These are phyloP conservation scores for Phytophthora boehmeriae DNA, from an alignment of 352 stramenopile genomes.

Conservation along the genomic window DNA sequence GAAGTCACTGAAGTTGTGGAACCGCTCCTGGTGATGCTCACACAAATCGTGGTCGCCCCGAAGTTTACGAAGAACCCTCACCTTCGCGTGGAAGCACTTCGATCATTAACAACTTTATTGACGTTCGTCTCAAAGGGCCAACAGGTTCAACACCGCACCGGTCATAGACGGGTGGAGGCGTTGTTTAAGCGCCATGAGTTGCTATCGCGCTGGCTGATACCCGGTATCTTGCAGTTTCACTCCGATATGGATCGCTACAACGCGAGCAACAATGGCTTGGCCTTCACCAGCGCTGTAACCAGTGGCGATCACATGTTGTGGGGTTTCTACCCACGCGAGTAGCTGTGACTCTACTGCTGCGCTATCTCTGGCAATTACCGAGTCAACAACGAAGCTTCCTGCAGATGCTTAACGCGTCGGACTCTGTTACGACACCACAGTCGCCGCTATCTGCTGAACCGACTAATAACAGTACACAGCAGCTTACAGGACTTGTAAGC, in stretches of 20 bases:
- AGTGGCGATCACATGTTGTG: conserved; percentile 75
- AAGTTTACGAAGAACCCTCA: conserved; percentile 76
- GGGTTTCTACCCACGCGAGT: conserved; percentile 70
- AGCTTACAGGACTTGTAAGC: conserved; percentile 63
- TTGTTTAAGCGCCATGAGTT: conserved; percentile 52
- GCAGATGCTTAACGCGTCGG: conserved; percentile 28
- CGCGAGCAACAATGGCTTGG: conserved; percentile 63
- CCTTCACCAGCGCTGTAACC: conserved; percentile 64
- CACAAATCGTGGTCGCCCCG: conserved; percentile 56
- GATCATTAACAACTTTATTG: conserved; percentile 58
- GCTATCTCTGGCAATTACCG: conserved; percentile 69
- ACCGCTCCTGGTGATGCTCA: conserved; percentile 66
- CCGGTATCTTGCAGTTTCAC: conserved; percentile 67
- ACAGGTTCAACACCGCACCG: conserved; percentile 24
- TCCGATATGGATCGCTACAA: conserved; percentile 81
- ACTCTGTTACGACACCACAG: conserved; percentile 15
- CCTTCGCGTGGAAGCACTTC: conserved; percentile 65
- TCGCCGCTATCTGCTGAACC: conserved; percentile 16
- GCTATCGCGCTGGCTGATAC: conserved; percentile 44
- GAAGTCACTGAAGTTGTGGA: conserved; percentile 48
- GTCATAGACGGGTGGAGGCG: conserved; percentile 33
- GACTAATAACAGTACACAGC: conserved; percentile 29
- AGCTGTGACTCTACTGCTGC: conserved; percentile 61
- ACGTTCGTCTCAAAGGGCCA: conserved; percentile 65
- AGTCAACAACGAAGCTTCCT: conserved; percentile 46